Base-by-base conservation (phyloP, 169 alveolate species). In the Cystoisospora suis region DNA sequence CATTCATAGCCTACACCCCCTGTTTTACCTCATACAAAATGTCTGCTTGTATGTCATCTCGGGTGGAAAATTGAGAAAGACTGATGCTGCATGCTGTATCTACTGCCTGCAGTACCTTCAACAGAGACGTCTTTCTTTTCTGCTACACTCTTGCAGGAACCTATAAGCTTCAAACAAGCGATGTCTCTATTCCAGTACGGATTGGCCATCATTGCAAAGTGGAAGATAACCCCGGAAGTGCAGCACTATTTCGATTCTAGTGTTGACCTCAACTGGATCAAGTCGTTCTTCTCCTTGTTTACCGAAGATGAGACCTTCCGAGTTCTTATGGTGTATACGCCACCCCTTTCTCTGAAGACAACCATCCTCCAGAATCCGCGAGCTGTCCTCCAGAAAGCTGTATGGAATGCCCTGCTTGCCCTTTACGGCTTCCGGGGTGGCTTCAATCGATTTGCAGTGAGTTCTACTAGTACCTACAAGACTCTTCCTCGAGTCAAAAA, bases 321-420 rank as follows among this genome's bases (percentile, higher is more conserved):
- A 6, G 53, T 38, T 9, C 83, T 72, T 6, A 38, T 72, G 27
- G 56, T 38, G 58, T 38, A 38, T 17, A 40, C 56, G 0, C 83
- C 83, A 17, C 83, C 83, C 40, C 83, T 72, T 9, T 34, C 7
- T 38, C 32, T 72, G 56, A 34, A 36, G 20, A 9, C 83, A 36
- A 40, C 83, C 32, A 56, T 38, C 17, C 56, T 72, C 47, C 83
- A 38, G 27, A 34, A 72, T 6, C 83, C 83, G 36, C 59, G 86
- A 3, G 69, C 40, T 27, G 61, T 81, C 2, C 79, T 87, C 5
- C 91, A 75, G 58, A 44, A 70, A 23, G 61, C 59, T 34, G 40
- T 65, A 61, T 87, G 91, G 91, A 87, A 87, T 36, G 86, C 91
- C 7, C 69, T 87, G 75, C 38, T 75, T 75, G 91, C 91, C 4